Percentiles rank a stretch among this genome's conserved stretches.
Evolutionary conservation across 352 stramenopile genomes (phyloP).

Genomic region (Globisporangium cystogenes): DNA sequence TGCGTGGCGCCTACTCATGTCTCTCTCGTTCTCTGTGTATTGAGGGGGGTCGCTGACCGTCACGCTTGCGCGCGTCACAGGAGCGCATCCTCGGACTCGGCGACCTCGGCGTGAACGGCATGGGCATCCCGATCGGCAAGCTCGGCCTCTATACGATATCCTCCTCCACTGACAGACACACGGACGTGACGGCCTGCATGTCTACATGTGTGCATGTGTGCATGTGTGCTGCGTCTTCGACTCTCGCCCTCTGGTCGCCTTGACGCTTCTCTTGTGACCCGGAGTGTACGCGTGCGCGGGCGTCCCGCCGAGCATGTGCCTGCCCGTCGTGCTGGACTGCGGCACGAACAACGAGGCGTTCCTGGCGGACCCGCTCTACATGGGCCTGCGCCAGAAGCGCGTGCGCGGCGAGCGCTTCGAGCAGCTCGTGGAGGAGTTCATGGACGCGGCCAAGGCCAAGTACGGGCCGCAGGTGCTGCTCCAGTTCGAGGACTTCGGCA

Average conservation of each 20-base stretch:
- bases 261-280: neutral
- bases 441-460: constrained; percentile 89
- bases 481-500: constrained; percentile 87
- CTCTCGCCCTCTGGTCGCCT: neutral
- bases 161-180: neutral
- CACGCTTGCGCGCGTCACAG: neutral
- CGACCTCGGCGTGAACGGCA: constrained; percentile 96
- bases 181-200: neutral
- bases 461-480: constrained; percentile 84
- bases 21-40: no score
- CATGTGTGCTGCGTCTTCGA: neutral
- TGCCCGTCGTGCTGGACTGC: neutral
- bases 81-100: constrained; percentile 95
- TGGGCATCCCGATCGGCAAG: constrained; percentile 97
- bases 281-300: constrained; percentile 73
- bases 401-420: constrained; percentile 89
- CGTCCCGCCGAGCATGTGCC: constrained; percentile 42
- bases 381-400: constrained; percentile 89
- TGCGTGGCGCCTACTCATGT: neutral
- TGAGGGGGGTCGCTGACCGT: no score
- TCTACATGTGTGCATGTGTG: neutral
- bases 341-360: constrained; percentile 89
- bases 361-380: constrained; percentile 92
- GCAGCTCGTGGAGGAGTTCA: constrained; percentile 96
- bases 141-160: constrained; percentile 85